Base-by-base conservation (phyloP, 176 grass and related monocot species). In the Triticum dicoccoides region DNA sequence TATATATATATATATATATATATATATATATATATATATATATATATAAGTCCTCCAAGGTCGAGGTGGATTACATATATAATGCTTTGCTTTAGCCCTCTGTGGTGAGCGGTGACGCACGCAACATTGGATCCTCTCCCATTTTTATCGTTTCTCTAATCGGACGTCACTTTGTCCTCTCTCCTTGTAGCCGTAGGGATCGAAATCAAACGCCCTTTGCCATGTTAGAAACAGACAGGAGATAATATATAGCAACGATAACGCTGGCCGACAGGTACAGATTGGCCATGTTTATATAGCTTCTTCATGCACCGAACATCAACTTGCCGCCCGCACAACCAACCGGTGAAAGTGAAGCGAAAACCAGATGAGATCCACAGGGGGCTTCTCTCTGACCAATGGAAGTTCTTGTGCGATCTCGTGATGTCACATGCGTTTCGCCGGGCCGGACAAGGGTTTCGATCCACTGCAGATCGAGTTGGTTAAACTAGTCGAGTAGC, bases 391-490 rank as follows among this genome's bases (percentile, higher is more conserved):
- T 91, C 69, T 77, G 85, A 88, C 77, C 61, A 85, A 77, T 80
- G 38, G 61, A 91, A 88, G 69, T 71, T 79, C 41, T 69, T 33
- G 69, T 33, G 75, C 29, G 49, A 63, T 80, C 82, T 75, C 52
- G 61, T 87, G 76, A 84, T 49, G 73, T 67, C 75, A 87, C 67
- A 87, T 87, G 85, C 11, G 75, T 5, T 45, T 61, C 88, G 71
- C 80, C 65, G 33, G 14, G 37, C 70, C 35, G 1, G 68, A 80
- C 76, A 84, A 69, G 73, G 11, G 85, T 86, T 62, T n/a, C 15
- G 61, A 87, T 80, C 61, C 17, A 73, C 52, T 24, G 14, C 71
- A 45, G 51, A 58, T 58, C 54, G 54, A 17, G 54, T 58, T 20
- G 21, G 14, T 41, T 87, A 68, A 82, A 80, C 30, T 78, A 86